Base-by-base conservation (phyloP, 2,329 filamentous ascomycete genomes). In the Celoporthe dispersa region DNA sequence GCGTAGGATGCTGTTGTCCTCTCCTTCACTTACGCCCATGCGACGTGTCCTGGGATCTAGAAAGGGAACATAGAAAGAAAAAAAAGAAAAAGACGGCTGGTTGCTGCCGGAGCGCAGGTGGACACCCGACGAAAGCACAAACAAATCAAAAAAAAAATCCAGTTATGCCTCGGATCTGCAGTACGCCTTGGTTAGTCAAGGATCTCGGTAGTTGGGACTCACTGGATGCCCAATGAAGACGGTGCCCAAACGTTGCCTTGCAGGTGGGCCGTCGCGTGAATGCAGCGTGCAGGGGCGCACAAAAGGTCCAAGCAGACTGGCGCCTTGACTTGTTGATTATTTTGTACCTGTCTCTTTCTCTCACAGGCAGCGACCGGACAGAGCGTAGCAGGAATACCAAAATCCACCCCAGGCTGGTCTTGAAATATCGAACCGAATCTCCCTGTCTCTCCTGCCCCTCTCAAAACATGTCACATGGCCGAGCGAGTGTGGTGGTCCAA, bases 141-240 rank as follows among this genome's bases (percentile, higher is more conserved):
- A 48, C 22, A n/a, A n/a, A n/a, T n/a, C 6, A 48, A n/a, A 22
- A 44, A 44, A 16, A 19, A 19, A 19, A 9, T 2, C 11, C 44
- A 48, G 16, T n/a, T 22, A 48, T 48, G 44, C 44, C 68, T 71
- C 67, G 70, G 70, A 64, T 64, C 48, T 12, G n/a, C 19, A n/a
- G 44, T 48, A 48, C 44, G 44, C 44, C 44, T n/a, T 48, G 6
- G 44, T n/a, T 22, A 7, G 39, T 6, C 7, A 9, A 19, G 44
- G 19, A 48, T 48, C 44, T 48, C 44, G 44, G 44, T 48, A 48
- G 44, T 48, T 48, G 44, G 44, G 22, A 48, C 19, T 48, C 53
- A 63, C 11, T 57, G n/a, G 31, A 25, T 14, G 22, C n/a, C 64
- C 9, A 31, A 59, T 59, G 31, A n/a, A n/a, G 25, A 16, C 6